Evolutionary conservation across 257 asterid genomes (phyloP).

Genomic region (Solanum appendiculatum): DNA sequence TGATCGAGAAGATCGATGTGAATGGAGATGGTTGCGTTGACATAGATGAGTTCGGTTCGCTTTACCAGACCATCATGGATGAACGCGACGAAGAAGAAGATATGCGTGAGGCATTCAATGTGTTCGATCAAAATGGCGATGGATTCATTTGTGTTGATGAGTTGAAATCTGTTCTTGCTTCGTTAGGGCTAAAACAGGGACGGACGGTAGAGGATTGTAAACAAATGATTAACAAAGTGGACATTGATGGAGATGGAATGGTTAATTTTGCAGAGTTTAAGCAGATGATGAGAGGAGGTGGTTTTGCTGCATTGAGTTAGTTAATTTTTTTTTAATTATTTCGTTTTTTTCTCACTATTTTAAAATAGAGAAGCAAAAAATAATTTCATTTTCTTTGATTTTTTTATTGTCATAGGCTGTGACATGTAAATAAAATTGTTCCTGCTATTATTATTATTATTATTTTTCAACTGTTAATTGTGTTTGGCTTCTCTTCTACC

Average conservation of each 20-base stretch:
- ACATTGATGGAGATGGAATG: constrained; percentile 51
- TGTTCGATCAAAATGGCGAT: constrained; percentile 49
- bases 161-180: constrained; percentile 37
- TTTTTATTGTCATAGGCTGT: background rate
- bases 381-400: background rate
- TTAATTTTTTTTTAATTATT: background rate
- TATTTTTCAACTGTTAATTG: background rate
- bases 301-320: constrained; percentile 26
- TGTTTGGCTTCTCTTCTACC: background rate
- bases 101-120: constrained; percentile 55
- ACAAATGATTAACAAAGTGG: constrained; percentile 56
- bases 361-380: background rate
- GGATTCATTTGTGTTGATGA: constrained; percentile 55
- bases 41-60: constrained; percentile 37
- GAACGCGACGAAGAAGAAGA: constrained; percentile 48
- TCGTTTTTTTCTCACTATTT: background rate
- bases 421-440: background rate
- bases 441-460: background rate
- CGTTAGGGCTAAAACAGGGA: constrained; percentile 51
- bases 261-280: constrained; percentile 50
- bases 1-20: constrained; percentile 41
- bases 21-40: constrained; percentile 52
- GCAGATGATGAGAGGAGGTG: constrained; percentile 69
- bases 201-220: constrained; percentile 43
- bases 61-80: constrained; percentile 39